phyloP scores from a whole-genome alignment of 352 stramenopile species.

The Pythium graminicola region DNA sequence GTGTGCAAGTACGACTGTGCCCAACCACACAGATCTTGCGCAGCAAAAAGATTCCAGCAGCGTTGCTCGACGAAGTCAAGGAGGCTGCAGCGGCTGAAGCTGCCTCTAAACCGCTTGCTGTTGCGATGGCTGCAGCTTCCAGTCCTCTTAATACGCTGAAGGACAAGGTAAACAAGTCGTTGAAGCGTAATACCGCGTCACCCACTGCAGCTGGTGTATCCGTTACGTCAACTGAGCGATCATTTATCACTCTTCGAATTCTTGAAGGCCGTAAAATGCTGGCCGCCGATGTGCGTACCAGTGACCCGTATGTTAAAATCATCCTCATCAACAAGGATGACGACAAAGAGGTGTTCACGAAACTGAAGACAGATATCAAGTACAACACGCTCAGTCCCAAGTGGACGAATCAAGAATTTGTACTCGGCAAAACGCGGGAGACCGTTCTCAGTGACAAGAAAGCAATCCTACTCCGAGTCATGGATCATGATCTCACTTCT shows the following conservation, averaged over 20 bases:
- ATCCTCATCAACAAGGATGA: constrained; percentile 37
- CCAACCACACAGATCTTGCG: constrained; percentile 29
- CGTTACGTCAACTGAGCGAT: constrained; percentile 30
- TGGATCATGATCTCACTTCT: constrained; percentile 47
- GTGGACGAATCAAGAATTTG: constrained; percentile 67
- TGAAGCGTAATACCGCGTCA: not conserved
- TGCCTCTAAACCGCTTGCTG: constrained; percentile 2
- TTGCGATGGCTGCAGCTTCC: not conserved
- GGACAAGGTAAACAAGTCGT: constrained; percentile 8
- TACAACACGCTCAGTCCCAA: constrained; percentile 57
- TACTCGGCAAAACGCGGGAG: constrained; percentile 42
- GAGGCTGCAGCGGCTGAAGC: constrained; percentile 12
- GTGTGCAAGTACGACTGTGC: constrained; percentile 41
- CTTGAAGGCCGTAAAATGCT: constrained; percentile 50
- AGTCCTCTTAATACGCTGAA: constrained; percentile 14
- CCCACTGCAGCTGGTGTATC: constrained; percentile 14
- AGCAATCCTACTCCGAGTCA: constrained; percentile 45
- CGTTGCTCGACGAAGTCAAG: constrained; percentile 30
- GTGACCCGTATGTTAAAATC: constrained; percentile 59
- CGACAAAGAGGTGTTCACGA: constrained; percentile 47
- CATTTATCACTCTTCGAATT: constrained; percentile 55
- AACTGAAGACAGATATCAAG: constrained; percentile 62
- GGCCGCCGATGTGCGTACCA: constrained; percentile 37
- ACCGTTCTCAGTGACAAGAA: constrained; percentile 57
- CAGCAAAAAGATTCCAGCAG: constrained; percentile 29